Evolutionary conservation across 2,329 filamentous ascomycete genomes (phyloP).

Genomic region (Zarea fungicola): DNA sequence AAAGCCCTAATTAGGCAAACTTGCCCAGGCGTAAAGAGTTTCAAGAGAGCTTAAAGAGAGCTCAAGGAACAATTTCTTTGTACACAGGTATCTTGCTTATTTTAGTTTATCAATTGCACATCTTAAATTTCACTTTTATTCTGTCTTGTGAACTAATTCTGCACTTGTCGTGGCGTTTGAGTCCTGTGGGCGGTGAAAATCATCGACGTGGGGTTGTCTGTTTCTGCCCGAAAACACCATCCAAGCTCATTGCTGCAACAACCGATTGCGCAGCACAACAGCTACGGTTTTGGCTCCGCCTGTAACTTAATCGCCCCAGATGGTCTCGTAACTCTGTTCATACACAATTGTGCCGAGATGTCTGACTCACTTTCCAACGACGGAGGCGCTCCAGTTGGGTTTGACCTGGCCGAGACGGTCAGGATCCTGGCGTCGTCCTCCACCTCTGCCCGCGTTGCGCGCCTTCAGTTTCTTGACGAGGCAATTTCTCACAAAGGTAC

Average conservation of each 20-base stretch:
- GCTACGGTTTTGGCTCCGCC: background rate
- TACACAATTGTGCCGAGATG: conserved; percentile 24
- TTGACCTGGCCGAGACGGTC: conserved; percentile 47
- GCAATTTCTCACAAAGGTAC: conserved; percentile 51
- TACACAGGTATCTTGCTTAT: background rate
- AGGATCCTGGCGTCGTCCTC: conserved; percentile 57
- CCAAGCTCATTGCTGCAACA: background rate
- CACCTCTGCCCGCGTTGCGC: conserved; percentile 49
- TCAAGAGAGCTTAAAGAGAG: background rate
- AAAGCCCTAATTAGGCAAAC: conserved; percentile 10
- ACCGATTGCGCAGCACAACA: background rate
- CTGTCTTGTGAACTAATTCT: background rate
- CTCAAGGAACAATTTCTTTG: background rate
- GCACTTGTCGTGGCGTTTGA: background rate
- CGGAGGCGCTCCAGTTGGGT: conserved; percentile 32
- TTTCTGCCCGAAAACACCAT: conserved; percentile 14
- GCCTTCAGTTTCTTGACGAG: conserved; percentile 53
- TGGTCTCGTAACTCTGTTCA: background rate
- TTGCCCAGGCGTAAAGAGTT: background rate
- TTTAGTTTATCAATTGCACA: too few relatives aligned
- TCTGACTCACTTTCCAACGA: conserved; percentile 37
- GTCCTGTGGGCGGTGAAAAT: conserved; percentile 15
- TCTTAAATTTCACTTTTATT: too few relatives aligned
- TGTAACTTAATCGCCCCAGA: conserved; percentile 10
- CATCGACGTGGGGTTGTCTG: conserved; percentile 11